Evolutionary conservation across 2,329 filamentous ascomycete genomes (phyloP).

Genomic region (Endoconidiophora laricicola): DNA sequence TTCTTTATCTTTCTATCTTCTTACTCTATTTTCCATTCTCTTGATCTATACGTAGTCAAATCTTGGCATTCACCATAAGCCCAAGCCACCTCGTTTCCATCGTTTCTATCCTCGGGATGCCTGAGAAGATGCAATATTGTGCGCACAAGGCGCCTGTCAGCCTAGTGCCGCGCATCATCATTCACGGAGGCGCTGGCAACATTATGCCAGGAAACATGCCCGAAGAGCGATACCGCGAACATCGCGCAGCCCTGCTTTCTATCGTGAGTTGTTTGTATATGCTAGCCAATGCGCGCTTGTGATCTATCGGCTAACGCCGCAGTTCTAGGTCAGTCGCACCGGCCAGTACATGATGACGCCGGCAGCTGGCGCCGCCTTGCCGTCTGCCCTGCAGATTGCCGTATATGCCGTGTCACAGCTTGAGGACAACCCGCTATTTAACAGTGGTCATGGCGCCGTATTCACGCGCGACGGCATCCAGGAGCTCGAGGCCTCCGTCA

Average conservation of each 20-base stretch:
- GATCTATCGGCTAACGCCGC: background rate
- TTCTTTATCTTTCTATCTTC: background rate
- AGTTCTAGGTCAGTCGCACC: slow-evolving; percentile 26
- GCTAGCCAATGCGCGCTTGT: no score
- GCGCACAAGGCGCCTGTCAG: background rate
- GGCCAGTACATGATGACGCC: slow-evolving; percentile 30
- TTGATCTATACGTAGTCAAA: background rate
- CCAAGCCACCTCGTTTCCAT: background rate
- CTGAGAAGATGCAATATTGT: slow-evolving; percentile 4
- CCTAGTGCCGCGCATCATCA: slow-evolving; percentile 42
- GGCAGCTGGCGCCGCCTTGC: slow-evolving; percentile 16
- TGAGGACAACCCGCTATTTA: slow-evolving; percentile 71
- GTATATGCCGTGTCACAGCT: slow-evolving; percentile 59
- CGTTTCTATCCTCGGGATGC: background rate
- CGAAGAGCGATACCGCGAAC: slow-evolving; percentile 38
- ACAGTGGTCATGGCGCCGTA: slow-evolving; percentile 67
- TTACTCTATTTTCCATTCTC: background rate
- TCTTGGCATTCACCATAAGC: background rate
- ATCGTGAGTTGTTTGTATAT: slow-evolving; percentile 29
- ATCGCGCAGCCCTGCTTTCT: slow-evolving; percentile 41
- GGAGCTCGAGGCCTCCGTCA: slow-evolving; percentile 74
- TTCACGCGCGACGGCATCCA: slow-evolving; percentile 72
- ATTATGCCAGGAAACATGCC: slow-evolving; percentile 44
- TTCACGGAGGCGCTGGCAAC: slow-evolving; percentile 59
- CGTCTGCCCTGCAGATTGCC: slow-evolving; percentile 54